Evolutionary conservation across 495 filamentous ascomycete species (phyloP).

Genomic region (Hypoxylon fragiforme): DNA sequence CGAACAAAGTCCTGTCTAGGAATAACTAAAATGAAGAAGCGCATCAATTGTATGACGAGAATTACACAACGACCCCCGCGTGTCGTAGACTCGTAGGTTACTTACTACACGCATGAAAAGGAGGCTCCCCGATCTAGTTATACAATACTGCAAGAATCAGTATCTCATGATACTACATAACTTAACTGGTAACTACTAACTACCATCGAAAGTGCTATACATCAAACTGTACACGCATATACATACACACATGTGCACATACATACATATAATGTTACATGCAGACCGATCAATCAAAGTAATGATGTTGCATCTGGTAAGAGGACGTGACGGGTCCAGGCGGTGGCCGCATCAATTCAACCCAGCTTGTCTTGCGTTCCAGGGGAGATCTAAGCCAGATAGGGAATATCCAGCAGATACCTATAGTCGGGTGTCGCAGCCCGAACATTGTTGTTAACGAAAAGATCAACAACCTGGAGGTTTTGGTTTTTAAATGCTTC

Average conservation of each 20-base stretch:
- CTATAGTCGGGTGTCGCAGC: too few species aligned
- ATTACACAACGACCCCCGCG: constrained; percentile 9
- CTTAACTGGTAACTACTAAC: too few species aligned
- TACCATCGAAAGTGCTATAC: constrained; percentile 1
- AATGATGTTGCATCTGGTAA: constrained; percentile 14
- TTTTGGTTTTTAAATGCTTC: too few species aligned
- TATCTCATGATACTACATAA: constrained; percentile 12
- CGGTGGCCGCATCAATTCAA: constrained; percentile 29
- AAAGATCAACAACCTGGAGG: too few species aligned
- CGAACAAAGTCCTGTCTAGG: constrained; percentile 11
- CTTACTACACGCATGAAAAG: neutral
- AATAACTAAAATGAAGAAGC: constrained; percentile 26
- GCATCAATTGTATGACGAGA: constrained; percentile 15
- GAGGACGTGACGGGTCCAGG: constrained; percentile 18
- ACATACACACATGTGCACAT: neutral
- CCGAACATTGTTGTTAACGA: neutral
- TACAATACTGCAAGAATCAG: neutral
- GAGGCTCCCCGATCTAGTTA: neutral
- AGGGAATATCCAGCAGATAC: constrained; percentile 1
- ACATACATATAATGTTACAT: neutral
- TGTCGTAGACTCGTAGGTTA: constrained; percentile 1
- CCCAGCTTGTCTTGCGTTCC: constrained; percentile 21
- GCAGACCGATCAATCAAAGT: neutral
- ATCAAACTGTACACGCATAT: too few species aligned
- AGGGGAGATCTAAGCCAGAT: constrained; percentile 22